These are phyloP conservation scores for Eucalyptus urophylla DNA, from an alignment of 345 rosid species.

Conservation along the genomic window DNA sequence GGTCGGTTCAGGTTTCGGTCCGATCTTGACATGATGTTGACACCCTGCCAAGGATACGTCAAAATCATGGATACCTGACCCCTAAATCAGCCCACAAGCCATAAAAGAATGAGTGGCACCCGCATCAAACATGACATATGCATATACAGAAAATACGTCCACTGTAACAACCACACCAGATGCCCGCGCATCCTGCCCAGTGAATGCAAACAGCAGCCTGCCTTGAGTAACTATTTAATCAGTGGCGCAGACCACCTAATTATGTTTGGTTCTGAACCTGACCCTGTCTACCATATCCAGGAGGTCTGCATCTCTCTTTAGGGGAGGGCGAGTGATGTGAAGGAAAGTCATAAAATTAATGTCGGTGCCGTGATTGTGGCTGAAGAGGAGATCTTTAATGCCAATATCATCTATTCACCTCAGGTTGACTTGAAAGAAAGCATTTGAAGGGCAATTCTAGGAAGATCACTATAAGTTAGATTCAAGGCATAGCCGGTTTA, in stretches of 20 bases:
- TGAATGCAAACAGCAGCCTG: not conserved
- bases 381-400: not conserved
- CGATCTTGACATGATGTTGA: fast-evolving
- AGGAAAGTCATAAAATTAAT: not conserved
- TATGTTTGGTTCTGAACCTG: not conserved
- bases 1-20: not conserved
- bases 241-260: not conserved
- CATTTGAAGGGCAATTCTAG: not conserved
- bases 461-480: not conserved
- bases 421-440: not conserved
- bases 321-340: not conserved
- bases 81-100: not conserved
- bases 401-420: not conserved
- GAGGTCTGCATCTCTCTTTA: not conserved
- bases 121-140: not conserved
- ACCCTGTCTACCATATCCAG: not conserved
- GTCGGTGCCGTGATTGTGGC: not conserved
- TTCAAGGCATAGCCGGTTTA: not conserved
- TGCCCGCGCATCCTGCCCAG: not conserved
- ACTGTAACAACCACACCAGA: not conserved
- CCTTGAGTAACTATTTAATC: not conserved
- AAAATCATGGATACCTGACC: not conserved
- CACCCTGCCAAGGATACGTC: not conserved
- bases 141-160: not conserved
- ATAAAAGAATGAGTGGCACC: not conserved